These are phyloP conservation scores for Botrytis galanthina DNA, from an alignment of 2,329 filamentous ascomycete genomes.

Conservation along the genomic window DNA sequence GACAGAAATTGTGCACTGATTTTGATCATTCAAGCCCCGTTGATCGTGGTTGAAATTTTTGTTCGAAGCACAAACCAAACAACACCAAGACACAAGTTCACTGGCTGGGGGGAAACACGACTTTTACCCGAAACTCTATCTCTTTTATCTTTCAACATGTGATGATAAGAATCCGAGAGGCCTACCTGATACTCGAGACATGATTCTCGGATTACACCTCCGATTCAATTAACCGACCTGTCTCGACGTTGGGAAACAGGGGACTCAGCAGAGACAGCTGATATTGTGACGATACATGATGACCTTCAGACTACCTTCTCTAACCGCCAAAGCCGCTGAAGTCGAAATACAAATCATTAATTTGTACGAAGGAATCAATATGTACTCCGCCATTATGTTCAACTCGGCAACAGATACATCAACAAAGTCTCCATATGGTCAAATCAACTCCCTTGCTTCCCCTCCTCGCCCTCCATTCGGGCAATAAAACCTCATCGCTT, in stretches of 20 bases:
- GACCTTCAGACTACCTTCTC: background rate
- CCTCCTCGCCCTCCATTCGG: background rate
- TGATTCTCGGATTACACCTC: background rate
- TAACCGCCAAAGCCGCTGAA: background rate
- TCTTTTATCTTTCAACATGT: conserved; percentile 15
- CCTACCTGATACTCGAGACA: background rate
- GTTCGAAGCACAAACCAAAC: background rate
- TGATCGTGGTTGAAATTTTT: too few species aligned
- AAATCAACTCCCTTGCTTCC: conserved; percentile 9
- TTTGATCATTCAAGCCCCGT: too few species aligned
- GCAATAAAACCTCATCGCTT: background rate
- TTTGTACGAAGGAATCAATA: background rate
- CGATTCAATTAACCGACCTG: background rate
- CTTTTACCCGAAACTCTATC: background rate
- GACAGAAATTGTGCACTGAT: too few species aligned
- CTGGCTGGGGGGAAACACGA: background rate
- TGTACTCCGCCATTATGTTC: background rate
- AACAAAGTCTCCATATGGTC: background rate
- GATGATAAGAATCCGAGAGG: conserved; percentile 10
- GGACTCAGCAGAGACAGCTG: background rate
- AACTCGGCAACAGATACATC: conserved; percentile 1
- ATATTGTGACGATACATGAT: background rate
- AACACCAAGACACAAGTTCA: background rate
- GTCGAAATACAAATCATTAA: background rate
- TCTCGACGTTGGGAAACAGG: background rate